Conservation (phyloP, 2,329 filamentous ascomycete species). For the Fusarium continuum region DNA sequence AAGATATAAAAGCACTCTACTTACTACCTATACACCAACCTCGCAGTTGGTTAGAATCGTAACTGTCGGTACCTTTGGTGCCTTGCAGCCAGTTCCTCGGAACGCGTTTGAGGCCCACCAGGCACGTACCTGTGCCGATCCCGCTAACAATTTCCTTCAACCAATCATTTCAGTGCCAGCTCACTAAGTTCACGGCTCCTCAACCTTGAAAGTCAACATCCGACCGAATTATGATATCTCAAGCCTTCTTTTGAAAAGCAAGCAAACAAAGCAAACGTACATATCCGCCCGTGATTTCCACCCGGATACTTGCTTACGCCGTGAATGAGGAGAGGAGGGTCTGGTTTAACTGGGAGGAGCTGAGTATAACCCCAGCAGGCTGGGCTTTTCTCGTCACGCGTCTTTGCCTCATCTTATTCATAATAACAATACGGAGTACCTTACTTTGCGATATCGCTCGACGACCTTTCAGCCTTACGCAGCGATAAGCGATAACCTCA, state of each 20-base stretch:
- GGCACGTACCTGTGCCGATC: conserved; percentile 13
- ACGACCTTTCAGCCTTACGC: conserved; percentile 32
- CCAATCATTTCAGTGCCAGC: conserved; percentile 26
- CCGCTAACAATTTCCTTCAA: conserved; percentile 27
- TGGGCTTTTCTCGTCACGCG: conserved; percentile 33
- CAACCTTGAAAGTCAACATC: conserved; percentile 23
- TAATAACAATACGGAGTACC: no score
- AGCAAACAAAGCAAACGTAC: conserved; percentile 5
- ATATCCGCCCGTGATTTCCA: background rate
- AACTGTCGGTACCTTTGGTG: no score
- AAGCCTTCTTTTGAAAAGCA: conserved; percentile 1
- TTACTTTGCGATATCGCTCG: conserved; percentile 14
- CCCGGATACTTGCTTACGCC: background rate
- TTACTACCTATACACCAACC: no score
- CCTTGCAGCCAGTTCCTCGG: conserved; percentile 12
- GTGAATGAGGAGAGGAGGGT: conserved; percentile 25
- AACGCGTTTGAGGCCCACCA: conserved; percentile 13
- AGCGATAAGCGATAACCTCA: background rate
- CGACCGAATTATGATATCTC: conserved; percentile 13
- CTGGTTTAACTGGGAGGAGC: conserved; percentile 3
- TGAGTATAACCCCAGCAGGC: conserved; percentile 34
- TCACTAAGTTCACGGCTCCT: conserved; percentile 11
- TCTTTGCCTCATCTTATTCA: conserved; percentile 32
- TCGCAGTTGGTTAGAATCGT: no score
- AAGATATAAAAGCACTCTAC: no score